Evolutionary conservation across 352 stramenopile genomes (phyloP), one percentile per base, ranked within the genome.

Genomic region (Globisporangium paddicum): DNA sequence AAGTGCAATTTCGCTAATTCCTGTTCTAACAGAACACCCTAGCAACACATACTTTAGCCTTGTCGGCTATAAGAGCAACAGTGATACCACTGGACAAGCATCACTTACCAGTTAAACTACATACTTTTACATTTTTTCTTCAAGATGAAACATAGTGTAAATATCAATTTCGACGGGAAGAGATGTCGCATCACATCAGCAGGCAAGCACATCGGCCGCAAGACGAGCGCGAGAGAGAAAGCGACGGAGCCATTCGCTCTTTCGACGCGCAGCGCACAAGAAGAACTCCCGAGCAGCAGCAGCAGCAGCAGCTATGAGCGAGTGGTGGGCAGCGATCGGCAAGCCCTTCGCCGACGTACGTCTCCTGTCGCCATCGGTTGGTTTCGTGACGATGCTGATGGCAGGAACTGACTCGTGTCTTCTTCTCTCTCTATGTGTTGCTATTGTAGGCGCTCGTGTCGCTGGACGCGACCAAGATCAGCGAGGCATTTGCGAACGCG

Each of bases 301-400:
- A 35, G 38, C 41, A 30, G 25, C 18, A 35, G 25, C 47, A 23
- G n/a, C n/a, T 13, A 90, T 90, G 81, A 90, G 78, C 63, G 79
- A 89, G 70, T 90, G 81, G 81, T 90, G 81, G 81, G 71, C 67
- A 21, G 86, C 77, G 30, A 89, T 89, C 67, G 78, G 81, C 62
- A 76, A 88, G 69, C 81, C 81, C 60, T 87, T 90, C 48, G 78
- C 70, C 2, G 75, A 90, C 53, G 81, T 89, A 61, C 37, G 72
- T 58, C 23, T 0, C 25, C 32, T 65, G n/a, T n/a, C n/a, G n/a
- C n/a, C n/a, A n/a, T n/a, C n/a, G n/a, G 14, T 21, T 38, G 28
- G n/a, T 55, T 21, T 48, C 35, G 19, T 37, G 14, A 44, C 3
- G 41, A 37, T 28, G 37, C 52, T 7, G 25, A 49, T n/a, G 10